phyloP scores from a whole-genome alignment of 495 filamentous ascomycete species.

The Tuber umbilicatum region DNA sequence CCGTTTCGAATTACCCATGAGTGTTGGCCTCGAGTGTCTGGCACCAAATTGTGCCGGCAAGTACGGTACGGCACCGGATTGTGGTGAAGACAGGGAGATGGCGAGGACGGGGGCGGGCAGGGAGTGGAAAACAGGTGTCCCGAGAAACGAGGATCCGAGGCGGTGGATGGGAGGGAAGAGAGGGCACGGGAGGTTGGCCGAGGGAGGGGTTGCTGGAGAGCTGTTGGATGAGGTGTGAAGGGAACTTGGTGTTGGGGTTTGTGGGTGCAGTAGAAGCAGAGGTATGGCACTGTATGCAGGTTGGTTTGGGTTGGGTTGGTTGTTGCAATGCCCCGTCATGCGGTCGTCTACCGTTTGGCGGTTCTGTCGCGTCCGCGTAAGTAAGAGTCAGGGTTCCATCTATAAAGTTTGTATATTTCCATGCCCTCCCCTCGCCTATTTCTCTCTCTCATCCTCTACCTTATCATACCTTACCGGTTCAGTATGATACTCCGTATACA shows the following conservation, averaged over 20 bases:
- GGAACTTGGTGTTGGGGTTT: background rate
- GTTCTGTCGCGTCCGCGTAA: background rate
- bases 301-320: background rate
- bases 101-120: background rate
- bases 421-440: background rate
- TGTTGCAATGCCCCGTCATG: background rate
- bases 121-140: background rate
- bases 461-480: background rate
- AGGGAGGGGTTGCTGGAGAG: background rate
- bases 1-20: too few species aligned
- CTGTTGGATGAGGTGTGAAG: background rate
- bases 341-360: background rate
- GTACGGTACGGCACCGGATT: background rate
- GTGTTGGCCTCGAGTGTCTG: too few species aligned
- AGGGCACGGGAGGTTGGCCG: background rate
- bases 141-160: background rate
- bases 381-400: background rate
- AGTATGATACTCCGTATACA: background rate
- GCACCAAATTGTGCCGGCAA: too few species aligned
- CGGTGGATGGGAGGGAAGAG: background rate
- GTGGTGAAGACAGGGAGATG: background rate
- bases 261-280: background rate
- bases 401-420: background rate
- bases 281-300: background rate
- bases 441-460: background rate